Evolutionary conservation across 257 asterid species (phyloP), one percentile per base, ranked within the genome.

Genomic region (Fraxinus americana): DNA sequence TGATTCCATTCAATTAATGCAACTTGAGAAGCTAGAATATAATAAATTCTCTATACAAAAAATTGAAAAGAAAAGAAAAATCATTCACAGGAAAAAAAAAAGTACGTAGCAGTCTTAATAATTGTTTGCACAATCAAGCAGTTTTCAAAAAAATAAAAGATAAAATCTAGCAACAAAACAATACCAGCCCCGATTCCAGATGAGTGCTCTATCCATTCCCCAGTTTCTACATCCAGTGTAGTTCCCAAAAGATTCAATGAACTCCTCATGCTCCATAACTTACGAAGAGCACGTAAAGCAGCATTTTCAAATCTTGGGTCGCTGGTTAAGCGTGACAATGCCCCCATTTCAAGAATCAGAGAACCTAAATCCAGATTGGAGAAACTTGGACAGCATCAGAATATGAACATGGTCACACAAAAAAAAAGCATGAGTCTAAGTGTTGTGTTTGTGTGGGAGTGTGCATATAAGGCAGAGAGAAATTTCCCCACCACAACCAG

Each of bases 121-220:
- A 68, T 70, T 7, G 39, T 34, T 34, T 41, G 29, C 38, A 65
- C 65, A 83, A 66, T 74, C 38, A 48, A 76, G 77, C 39, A 72
- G 16, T 43, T 43, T 43, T 41, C 12, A 1, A 41, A 41, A 38
- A 10, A 41, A 9, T 11, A 43, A 43, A 43, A 43, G 17, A 43
- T 43, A 43, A 12, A 12, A 43, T 74, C 34, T 70, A 74, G 78
- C 34, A 76, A 76, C 54, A 71, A 32, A 74, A 66, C n/a, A 75
- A 63, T 89, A 93, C 97, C 99, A 75, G 99, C 99, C 75, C 99
- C 99, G 79, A 95, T 93, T 73, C 99, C 98, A 70, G 99, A 90
- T 67, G 99, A 93, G 82, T 86, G 83, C 80, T 90, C 98, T 77
- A 91, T 92, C 98, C 98, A 95, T 82, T 91, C 89, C 76, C 97